Base-by-base conservation (phyloP, 148 eudicot species). In the Chenopodium suecicum region DNA sequence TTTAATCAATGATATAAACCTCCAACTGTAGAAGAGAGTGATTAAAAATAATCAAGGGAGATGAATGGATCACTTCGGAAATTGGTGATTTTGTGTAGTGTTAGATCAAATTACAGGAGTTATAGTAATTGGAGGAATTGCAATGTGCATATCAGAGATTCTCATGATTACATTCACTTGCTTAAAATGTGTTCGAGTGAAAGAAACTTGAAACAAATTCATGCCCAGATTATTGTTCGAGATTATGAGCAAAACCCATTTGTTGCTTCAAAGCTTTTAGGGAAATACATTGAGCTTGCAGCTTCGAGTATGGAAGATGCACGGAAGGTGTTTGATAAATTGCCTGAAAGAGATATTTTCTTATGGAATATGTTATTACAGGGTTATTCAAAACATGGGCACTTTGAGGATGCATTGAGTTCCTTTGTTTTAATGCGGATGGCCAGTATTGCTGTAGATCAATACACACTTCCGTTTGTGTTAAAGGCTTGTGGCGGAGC, bases 401-500 rank as follows among this genome's bases (percentile, higher is more conserved):
- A 65, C 9, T 73, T 47, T 83, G 70, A 22, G 66, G 81, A 73
- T 70, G 83, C 82, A 14, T 46, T 82, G 62, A 52, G 77, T 23
- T 70, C 58, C 58, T 84, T 75, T 62, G 63, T 54, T 41, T 58
- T 52, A 78, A 83, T 87, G 87, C 63, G 82, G n/a, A 7, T 25
- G 22, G 71, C 27, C 1, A 86, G 83, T 22, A 50, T 81, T 19
- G 37, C 47, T 69, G 81, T 77, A 10, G 79, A 85, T 32, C 31
- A 78, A 6, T 85, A 78, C 19, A 87, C 89, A 2, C 71, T 73
- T 23, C 52, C 82, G 11, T 80, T 83, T 48, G 81, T 77, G 72
- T 70, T 87, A 22, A 85, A 83, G 82, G 87, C 84, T 4, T 85
- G 84, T 83, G 82, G 84, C 62, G 46, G 78, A 27, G 64, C 82